Base-by-base conservation (phyloP, 108 stramenopile genomes). In the Skeletonema marinoi region DNA sequence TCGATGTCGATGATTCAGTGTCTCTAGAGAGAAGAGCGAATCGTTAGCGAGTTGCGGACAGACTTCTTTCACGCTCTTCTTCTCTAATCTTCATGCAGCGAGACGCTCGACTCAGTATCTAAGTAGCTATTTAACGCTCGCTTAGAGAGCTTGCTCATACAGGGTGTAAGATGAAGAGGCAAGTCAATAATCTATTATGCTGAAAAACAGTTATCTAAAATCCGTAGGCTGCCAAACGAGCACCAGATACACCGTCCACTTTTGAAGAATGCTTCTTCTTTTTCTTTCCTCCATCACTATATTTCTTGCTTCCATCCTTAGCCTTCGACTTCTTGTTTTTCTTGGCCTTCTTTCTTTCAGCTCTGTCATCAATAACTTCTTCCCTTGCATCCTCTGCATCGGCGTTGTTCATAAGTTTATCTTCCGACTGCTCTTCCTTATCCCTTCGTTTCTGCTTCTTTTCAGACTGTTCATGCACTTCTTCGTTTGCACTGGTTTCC, bases 191-290 rank as follows among this genome's bases (percentile, higher is more conserved):
- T 11, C 2, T 0, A 46, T 46, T 8, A 8, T 46, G 3, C 3
- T 46, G 10, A 16, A 16, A 3, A 16, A 2, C 44, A 39, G 54
- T 11, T 42, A 39, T 64, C 56, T 88, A 95, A 51, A 95, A 65
- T 30, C 94, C 94, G 76, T 96, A 93, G 10, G 92, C 85, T 42
- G 88, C 84, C 29, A 96, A 81, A 11, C 94, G 87, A 21, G 92
- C 89, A 21, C 81, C 61, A 1, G 92, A 88, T 25, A 96, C 66
- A 16, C 91, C 92, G 11, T 84, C 86, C 2, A 93, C 85, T 30
- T 41, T 74, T 33, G 36, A 36, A n/a, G 72, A 74, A n/a, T 78
- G 83, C 29, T 70, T 77, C 59, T 78, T 85, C 72, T 79, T 80
- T 41, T 84, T 83, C 54, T 77, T 83, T 60, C 83, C 82, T 33